Base-by-base conservation (phyloP, 805 yeast genomes). In the Wickerhamiella shivajii region DNA sequence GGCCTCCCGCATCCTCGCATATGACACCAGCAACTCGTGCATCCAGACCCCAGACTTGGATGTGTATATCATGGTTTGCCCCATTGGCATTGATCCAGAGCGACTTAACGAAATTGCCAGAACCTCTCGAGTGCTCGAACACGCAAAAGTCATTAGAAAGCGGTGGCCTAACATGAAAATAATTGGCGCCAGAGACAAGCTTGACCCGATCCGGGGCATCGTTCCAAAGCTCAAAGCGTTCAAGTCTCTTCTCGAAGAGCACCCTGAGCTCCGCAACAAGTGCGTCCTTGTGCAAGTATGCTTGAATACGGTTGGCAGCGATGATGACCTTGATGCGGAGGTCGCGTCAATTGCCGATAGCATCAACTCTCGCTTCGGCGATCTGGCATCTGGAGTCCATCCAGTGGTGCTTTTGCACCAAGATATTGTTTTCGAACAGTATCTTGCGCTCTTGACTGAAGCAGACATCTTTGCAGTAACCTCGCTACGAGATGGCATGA, bases 401-500 rank as follows among this genome's bases (percentile, higher is more conserved):
- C 95, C 94, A 1, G 93, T 90, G 4, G 83, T 83, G 1, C 67
- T 85, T 21, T 59, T 90, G 30, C 87, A 81, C 44, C 92, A 83
- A 52, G 96, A 87, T 44, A 70, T 90, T 34, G 85, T 74, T 24
- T 87, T 80, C 51, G 77, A 73, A 36, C 97, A 90, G 55, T 90
- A 90, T 51, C 54, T 90, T 38, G 97, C 94, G 0, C 59, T 90
- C 31, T 67, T 79, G 29, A 60, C 73, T 23, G 96, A 84, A 50
- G 94, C 97, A 1, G 92, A 81, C 44, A 63, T 72, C 1, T 90
- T 90, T 49, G 73, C 79, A 27, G 95, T 87, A 2, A 74, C 92
- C 7, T 79, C 94, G 2, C 69, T 87, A 64, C 74, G 98, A 51
- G 98, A 90, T 55, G 98, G 98, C 17, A 79, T 90, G 84, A 90